Conservation (phyloP, 305 asterid species). For the Vinca major region DNA sequence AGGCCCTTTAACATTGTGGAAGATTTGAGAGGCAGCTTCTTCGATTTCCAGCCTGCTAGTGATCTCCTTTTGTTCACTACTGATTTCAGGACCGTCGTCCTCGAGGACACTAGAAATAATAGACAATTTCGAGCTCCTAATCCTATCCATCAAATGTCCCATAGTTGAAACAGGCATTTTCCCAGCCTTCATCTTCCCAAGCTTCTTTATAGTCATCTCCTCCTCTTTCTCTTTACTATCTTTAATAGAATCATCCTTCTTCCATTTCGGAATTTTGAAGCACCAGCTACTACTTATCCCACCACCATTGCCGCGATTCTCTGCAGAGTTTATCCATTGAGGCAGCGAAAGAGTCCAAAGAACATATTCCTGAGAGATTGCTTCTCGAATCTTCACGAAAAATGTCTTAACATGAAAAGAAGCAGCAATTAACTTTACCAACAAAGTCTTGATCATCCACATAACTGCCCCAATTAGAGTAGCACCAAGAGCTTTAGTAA, state of each 20-base stretch:
- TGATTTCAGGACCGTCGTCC: slow-evolving; percentile 25
- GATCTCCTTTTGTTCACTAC: slow-evolving; percentile 31
- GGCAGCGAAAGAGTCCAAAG: slow-evolving; percentile 47
- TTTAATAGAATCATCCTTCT: slow-evolving; percentile 8
- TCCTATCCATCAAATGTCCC: slow-evolving; percentile 53
- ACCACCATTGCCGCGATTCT: not conserved
- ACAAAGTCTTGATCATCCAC: slow-evolving; percentile 62
- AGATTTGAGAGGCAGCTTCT: slow-evolving; percentile 43
- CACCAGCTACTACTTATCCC: slow-evolving; percentile 24
- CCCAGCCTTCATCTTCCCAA: slow-evolving; percentile 45
- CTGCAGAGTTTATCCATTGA: slow-evolving; percentile 16
- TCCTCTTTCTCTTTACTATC: slow-evolving; percentile 24
- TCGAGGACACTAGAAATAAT: slow-evolving; percentile 39
- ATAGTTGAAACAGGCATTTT: slow-evolving; percentile 70
- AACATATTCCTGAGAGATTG: slow-evolving; percentile 58
- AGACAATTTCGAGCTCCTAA: slow-evolving; percentile 42
- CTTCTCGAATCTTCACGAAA: slow-evolving; percentile 59
- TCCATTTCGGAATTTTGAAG: slow-evolving; percentile 18
- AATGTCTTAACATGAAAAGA: slow-evolving; percentile 55
- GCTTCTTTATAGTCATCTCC: slow-evolving; percentile 28
- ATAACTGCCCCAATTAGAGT: slow-evolving; percentile 56
- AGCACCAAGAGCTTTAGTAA: slow-evolving; percentile 45
- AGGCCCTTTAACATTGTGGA: slow-evolving; percentile 45
- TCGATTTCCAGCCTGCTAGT: slow-evolving; percentile 48
- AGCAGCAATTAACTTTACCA: slow-evolving; percentile 52